Evolutionary conservation across 2,329 filamentous ascomycete species (phyloP).

Genomic region (Meredithiella fracta): DNA sequence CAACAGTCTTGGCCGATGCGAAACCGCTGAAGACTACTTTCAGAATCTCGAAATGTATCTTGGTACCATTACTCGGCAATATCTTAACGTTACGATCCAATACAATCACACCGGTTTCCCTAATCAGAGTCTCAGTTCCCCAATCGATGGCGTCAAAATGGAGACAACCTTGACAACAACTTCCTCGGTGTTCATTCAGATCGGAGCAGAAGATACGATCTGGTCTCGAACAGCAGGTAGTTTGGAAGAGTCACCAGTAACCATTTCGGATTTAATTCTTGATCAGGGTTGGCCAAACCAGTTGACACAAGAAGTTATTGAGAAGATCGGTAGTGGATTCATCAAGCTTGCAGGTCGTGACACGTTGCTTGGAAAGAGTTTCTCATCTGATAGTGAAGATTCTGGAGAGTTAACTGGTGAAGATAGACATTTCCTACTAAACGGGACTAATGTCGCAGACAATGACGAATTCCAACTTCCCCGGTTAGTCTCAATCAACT

Average conservation of each 20-base stretch:
- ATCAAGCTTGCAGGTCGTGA: slow-evolving; percentile 7
- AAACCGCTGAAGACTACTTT: slow-evolving; percentile 36
- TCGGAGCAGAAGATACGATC: slow-evolving; percentile 30
- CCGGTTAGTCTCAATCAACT: slow-evolving; percentile 11
- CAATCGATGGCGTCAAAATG: slow-evolving; percentile 8
- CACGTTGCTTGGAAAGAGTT: background rate
- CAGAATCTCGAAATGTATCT: slow-evolving; percentile 42
- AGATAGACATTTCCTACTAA: background rate
- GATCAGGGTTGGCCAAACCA: slow-evolving; percentile 12
- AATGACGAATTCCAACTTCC: slow-evolving; percentile 7
- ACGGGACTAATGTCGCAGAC: background rate
- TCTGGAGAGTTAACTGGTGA: background rate
- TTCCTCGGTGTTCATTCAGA: slow-evolving; percentile 33
- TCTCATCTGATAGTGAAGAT: background rate
- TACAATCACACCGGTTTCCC: slow-evolving; percentile 43
- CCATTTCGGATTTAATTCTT: slow-evolving; percentile 14
- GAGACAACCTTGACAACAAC: slow-evolving; percentile 35
- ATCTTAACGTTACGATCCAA: slow-evolving; percentile 33
- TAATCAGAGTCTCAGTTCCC: slow-evolving; percentile 1
- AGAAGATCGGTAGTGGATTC: slow-evolving; percentile 7
- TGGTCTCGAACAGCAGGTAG: slow-evolving; percentile 26
- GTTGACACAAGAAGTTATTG: slow-evolving; percentile 5
- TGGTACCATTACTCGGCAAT: slow-evolving; percentile 31
- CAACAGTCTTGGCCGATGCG: background rate
- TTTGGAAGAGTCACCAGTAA: slow-evolving; percentile 26